Conservation (phyloP, 805 yeast species). For the Ogataea siamensis region DNA sequence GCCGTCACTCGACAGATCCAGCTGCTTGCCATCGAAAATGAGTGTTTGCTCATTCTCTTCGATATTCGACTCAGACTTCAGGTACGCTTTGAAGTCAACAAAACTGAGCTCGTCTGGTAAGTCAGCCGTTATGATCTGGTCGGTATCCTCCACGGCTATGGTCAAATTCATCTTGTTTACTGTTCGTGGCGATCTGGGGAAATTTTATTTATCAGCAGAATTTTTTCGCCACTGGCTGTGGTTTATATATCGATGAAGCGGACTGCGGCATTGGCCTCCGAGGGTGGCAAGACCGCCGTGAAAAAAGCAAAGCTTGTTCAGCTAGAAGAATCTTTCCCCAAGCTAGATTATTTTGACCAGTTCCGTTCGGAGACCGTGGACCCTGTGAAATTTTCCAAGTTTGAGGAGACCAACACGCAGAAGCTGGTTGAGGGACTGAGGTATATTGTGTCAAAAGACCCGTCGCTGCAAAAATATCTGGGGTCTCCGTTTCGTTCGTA, state of each 20-base stretch:
- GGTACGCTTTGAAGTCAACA: conserved; percentile 66
- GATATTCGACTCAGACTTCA: conserved; percentile 67
- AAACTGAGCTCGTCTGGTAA: conserved; percentile 62
- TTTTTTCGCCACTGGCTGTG: conserved; percentile 13
- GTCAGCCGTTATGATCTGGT: conserved; percentile 54
- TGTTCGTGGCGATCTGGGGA: conserved; percentile 5
- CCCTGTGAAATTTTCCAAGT: neutral
- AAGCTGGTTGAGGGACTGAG: conserved; percentile 28
- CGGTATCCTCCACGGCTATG: conserved; percentile 48
- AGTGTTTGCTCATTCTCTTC: conserved; percentile 47
- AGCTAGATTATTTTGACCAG: conserved; percentile 8
- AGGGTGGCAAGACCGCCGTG: conserved; percentile 5
- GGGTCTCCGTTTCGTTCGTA: conserved; percentile 14
- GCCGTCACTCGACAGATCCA: conserved; percentile 32
- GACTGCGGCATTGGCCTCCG: conserved; percentile 8
- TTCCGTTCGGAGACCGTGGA: neutral
- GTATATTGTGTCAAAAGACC: conserved; percentile 27
- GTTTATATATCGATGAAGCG: conserved; percentile 4
- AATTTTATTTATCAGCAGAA: neutral
- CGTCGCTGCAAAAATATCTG: conserved; percentile 18
- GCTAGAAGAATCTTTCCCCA: conserved; percentile 8
- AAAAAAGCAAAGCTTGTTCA: conserved; percentile 11
- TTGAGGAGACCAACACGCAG: conserved; percentile 17
- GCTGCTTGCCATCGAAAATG: conserved; percentile 42
- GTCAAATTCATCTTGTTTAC: conserved; percentile 45